These are phyloP conservation scores for Alopecurus myosuroides DNA, from an alignment of 176 grass and related monocot genomes.

Conservation along the genomic window DNA sequence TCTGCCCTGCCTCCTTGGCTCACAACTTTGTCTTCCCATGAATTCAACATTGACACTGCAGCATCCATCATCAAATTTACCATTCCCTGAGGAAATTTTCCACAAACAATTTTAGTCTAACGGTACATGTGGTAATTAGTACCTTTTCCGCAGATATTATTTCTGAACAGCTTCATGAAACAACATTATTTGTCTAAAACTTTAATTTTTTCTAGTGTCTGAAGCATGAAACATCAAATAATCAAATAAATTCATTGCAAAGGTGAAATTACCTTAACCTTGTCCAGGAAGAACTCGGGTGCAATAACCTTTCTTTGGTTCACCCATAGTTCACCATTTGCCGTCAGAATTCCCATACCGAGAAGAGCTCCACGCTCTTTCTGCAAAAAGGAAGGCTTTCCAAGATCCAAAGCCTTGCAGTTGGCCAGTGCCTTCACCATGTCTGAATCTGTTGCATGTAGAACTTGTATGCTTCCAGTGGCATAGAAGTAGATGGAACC, in stretches of 20 bases:
- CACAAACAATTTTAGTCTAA: neutral
- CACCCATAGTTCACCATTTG: slow-evolving; percentile 61
- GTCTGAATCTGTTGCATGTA: slow-evolving; percentile 51
- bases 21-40: slow-evolving; percentile 47
- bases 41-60: slow-evolving; percentile 34
- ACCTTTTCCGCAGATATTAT: neutral
- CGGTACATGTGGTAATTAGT: neutral
- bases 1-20: slow-evolving; percentile 43
- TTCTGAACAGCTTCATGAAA: neutral
- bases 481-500: slow-evolving; percentile 65
- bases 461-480: slow-evolving; percentile 47
- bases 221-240: neutral
- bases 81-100: slow-evolving; percentile 52
- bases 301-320: slow-evolving; percentile 75
- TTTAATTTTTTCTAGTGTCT: neutral
- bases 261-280: slow-evolving; percentile 64
- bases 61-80: slow-evolving; percentile 49
- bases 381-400: slow-evolving; percentile 51
- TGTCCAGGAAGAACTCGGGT: slow-evolving; percentile 84
- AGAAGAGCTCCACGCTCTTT: slow-evolving; percentile 59
- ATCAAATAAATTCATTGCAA: neutral
- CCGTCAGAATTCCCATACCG: slow-evolving; percentile 60
- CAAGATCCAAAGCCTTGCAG: slow-evolving; percentile 64
- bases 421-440: slow-evolving; percentile 60
- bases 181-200: neutral